Conservation (phyloP, 2,329 filamentous ascomycete species). For the Elsinoe ampelina region DNA sequence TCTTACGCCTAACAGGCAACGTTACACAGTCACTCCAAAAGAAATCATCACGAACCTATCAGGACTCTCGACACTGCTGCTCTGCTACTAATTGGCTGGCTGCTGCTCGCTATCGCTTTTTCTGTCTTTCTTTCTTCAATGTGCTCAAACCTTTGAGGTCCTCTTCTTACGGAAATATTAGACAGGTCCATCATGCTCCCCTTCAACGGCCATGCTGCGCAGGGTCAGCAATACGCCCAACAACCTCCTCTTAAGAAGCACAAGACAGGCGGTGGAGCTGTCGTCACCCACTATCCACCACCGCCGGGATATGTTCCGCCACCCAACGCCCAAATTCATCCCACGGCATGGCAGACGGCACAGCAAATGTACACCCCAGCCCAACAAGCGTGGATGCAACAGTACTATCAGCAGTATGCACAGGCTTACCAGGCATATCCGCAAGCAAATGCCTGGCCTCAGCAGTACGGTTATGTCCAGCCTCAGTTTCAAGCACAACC, state of each 20-base stretch:
- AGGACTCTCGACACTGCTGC: background rate
- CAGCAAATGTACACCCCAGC: slow-evolving; percentile 8
- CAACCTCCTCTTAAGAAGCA: slow-evolving; percentile 32
- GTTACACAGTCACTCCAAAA: background rate
- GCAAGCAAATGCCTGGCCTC: slow-evolving; percentile 6
- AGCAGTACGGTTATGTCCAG: background rate
- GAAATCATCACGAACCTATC: background rate
- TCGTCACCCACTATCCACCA: slow-evolving; percentile 42
- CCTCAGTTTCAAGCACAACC: slow-evolving; percentile 6
- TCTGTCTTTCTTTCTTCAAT: slow-evolving; percentile 18
- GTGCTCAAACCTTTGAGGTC: slow-evolving; percentile 21
- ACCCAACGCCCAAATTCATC: slow-evolving; percentile 16
- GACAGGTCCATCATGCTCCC: background rate
- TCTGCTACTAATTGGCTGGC: background rate
- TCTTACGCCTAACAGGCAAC: background rate
- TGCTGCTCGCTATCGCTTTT: background rate
- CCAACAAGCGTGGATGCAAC: slow-evolving; percentile 1
- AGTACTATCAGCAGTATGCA: slow-evolving; percentile 18
- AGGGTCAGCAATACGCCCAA: slow-evolving; percentile 15
- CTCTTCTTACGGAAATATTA: slow-evolving; percentile 20
- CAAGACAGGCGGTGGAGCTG: slow-evolving; percentile 33
- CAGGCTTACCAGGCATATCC: background rate
- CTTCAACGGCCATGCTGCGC: slow-evolving; percentile 8
- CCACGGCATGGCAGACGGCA: slow-evolving; percentile 5
- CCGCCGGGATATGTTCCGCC: slow-evolving; percentile 37